A percentile compares a stretch with the other conserved stretches of the same genome.
These are phyloP conservation scores for Schizonepeta tenuifolia DNA, from an alignment of 257 asterid species.

Conservation along the genomic window DNA sequence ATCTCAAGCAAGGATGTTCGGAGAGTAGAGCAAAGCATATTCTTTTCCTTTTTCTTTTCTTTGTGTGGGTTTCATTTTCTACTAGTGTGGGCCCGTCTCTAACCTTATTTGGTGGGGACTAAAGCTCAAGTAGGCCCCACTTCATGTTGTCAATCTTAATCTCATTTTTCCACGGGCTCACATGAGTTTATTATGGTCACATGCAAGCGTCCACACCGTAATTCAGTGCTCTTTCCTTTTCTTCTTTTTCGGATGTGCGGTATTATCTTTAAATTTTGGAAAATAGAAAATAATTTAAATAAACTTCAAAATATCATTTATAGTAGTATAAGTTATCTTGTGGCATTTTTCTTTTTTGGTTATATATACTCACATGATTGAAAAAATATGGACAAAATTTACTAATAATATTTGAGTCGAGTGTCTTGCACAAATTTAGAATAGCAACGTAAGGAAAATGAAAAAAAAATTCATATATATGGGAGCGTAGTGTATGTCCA, in stretches of 20 bases:
- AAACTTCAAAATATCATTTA: no score
- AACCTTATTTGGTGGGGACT: conserved; percentile 30
- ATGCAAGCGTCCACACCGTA: conserved; percentile 3
- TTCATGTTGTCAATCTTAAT: not conserved
- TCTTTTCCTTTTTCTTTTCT: conserved; percentile 37
- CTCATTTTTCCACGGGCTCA: not conserved
- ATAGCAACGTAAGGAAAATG: no score
- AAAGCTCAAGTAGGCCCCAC: conserved; percentile 31
- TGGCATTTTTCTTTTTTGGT: no score
- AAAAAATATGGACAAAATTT: no score
- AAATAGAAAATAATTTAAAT: no score
- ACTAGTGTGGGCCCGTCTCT: conserved; percentile 32
- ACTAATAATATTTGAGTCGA: no score
- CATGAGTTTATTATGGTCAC: not conserved
- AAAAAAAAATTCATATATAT: no score
- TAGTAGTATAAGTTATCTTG: no score
- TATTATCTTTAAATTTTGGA: not conserved
- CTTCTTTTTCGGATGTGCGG: not conserved
- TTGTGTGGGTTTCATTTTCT: conserved; percentile 1
- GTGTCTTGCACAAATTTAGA: no score
- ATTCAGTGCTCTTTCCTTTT: not conserved
- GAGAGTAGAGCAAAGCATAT: conserved; percentile 72
- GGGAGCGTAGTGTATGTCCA: no score
- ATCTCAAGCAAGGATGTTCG: conserved; percentile 44
- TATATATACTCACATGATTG: no score